A percentile compares a stretch with the other conserved stretches of the same genome.
These are phyloP conservation scores for Cutaneotrichosporon mucoides DNA, from an alignment of 1,284 basidiomycete species.

Conservation along the genomic window DNA sequence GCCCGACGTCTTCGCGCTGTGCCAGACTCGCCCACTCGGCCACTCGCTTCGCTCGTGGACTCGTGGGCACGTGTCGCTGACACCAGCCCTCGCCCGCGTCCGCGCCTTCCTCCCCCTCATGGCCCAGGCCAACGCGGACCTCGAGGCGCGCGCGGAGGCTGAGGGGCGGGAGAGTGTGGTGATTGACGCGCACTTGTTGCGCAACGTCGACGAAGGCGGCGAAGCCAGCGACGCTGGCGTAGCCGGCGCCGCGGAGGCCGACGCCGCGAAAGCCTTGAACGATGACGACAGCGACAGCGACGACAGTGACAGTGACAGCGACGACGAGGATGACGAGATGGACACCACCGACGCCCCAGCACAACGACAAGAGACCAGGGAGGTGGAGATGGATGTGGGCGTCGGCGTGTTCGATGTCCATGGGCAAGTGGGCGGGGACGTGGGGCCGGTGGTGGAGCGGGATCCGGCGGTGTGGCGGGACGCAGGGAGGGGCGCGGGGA, in stretches of 20 bases:
- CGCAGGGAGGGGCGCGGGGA: not conserved
- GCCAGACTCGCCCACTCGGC: too few relatives aligned
- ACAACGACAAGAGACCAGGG: not conserved
- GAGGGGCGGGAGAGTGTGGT: constrained; percentile 29
- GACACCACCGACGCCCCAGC: not conserved
- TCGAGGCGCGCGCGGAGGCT: constrained; percentile 24
- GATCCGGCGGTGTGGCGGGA: constrained; percentile 9
- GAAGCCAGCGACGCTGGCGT: not conserved
- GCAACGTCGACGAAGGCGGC: not conserved
- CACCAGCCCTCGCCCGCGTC: constrained; percentile 32
- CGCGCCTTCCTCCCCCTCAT: constrained; percentile 40
- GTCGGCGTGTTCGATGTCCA: constrained; percentile 41
- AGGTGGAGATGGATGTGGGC: constrained; percentile 31
- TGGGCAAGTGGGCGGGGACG: constrained; percentile 8
- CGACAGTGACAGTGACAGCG: not conserved
- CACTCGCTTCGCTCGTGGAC: too few relatives aligned
- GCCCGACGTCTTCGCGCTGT: too few relatives aligned
- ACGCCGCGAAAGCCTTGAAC: too few relatives aligned
- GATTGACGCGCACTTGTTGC: constrained; percentile 27
- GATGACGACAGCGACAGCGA: too few relatives aligned
- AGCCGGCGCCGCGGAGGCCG: too few relatives aligned
- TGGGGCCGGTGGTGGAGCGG: constrained; percentile 24
- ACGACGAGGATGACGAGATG: not conserved
- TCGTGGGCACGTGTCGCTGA: not conserved
- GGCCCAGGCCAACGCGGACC: constrained; percentile 29